Conservation (phyloP, 2,329 filamentous ascomycete species). For the Madurella mycetomatis region DNA sequence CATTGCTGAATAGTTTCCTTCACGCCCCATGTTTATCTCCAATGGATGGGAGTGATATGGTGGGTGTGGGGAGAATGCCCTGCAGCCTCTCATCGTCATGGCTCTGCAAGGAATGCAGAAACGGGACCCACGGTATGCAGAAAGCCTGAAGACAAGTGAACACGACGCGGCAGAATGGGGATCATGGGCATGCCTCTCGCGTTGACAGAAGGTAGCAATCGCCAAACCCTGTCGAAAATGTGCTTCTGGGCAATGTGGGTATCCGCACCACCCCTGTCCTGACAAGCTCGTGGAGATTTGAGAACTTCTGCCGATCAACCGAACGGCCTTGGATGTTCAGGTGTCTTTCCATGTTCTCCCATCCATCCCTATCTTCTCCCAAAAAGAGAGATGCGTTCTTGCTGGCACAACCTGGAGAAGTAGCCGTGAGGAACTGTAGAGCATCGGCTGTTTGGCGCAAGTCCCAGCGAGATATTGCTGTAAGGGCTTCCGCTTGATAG, state of each 20-base stretch:
- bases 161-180: background rate
- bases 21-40: slow-evolving; percentile 1
- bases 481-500: slow-evolving; percentile 1
- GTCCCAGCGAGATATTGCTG: background rate
- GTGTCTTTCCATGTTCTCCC: too few species aligned
- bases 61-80: background rate
- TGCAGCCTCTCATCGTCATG: background rate
- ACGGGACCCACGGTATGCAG: too few species aligned
- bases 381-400: too few species aligned
- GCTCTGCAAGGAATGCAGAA: too few species aligned
- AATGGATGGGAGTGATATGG: background rate
- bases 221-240: slow-evolving; percentile 3
- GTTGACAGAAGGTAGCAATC: background rate
- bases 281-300: too few species aligned
- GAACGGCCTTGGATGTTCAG: background rate
- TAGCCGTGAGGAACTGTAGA: background rate
- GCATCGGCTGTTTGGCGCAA: background rate
- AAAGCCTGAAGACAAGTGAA: too few species aligned
- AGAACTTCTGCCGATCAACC: background rate
- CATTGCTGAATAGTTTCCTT: too few species aligned
- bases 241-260: background rate
- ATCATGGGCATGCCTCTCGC: background rate
- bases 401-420: background rate
- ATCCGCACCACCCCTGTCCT: background rate
- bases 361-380: too few species aligned